Percentiles rank a stretch among this genome's conserved stretches.
Evolutionary conservation across 2,329 filamentous ascomycete genomes (phyloP).

Genomic region (Torrubiellomyces zombiae): DNA sequence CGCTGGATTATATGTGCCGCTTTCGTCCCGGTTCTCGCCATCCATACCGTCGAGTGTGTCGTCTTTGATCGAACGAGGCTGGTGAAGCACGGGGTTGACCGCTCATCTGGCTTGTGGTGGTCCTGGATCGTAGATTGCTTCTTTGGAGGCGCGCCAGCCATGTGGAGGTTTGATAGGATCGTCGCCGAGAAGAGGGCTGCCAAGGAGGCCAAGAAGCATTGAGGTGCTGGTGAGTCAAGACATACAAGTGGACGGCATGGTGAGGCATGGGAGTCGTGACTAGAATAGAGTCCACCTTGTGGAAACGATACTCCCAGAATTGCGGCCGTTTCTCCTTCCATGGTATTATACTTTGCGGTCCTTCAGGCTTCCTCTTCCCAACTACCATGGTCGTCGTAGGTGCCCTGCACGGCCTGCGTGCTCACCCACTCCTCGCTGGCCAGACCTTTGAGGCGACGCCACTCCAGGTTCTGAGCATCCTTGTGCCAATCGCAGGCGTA

Average conservation of each 20-base stretch:
- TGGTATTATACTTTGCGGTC: no score
- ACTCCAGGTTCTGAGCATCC: conserved; percentile 40
- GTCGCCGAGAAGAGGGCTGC: conserved; percentile 25
- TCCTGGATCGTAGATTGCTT: conserved; percentile 36
- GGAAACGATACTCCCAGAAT: no score
- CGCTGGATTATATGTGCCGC: conserved; percentile 42
- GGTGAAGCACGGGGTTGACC: conserved; percentile 28
- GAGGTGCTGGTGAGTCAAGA: conserved; percentile 3
- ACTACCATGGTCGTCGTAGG: conserved; percentile 38
- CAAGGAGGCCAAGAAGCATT: conserved; percentile 25
- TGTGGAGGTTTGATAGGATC: conserved; percentile 32
- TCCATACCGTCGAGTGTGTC: conserved; percentile 50
- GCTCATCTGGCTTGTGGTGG: conserved; percentile 32
- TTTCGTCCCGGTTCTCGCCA: conserved; percentile 37
- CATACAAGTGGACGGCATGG: not conserved
- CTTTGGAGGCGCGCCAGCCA: conserved; percentile 34
- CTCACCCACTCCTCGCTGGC: conserved; percentile 46
- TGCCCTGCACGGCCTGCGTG: conserved; percentile 42
- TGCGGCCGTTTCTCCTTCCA: no score
- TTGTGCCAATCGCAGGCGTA: conserved; percentile 70
- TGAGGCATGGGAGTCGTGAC: no score
- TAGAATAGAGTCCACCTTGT: no score
- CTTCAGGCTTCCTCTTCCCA: conserved; percentile 28
- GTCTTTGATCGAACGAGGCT: conserved; percentile 30
- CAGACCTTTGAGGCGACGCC: conserved; percentile 36